A percentile compares a stretch with the other conserved stretches of the same genome.
These are phyloP conservation scores for Phialophora macrospora DNA, from an alignment of 2,329 filamentous ascomycete species.

Conservation along the genomic window DNA sequence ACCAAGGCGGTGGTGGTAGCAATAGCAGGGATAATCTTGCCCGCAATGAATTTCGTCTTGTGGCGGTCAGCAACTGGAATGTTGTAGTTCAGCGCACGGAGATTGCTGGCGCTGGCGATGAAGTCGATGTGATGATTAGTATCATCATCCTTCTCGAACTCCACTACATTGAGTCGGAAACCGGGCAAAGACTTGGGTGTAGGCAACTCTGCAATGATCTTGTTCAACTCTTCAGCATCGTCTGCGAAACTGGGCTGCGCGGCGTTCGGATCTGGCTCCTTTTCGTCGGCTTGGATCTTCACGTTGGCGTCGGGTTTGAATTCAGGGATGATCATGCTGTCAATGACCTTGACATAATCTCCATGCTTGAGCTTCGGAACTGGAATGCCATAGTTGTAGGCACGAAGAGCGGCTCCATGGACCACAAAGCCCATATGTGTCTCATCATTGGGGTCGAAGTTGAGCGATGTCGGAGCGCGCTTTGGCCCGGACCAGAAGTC, in stretches of 20 bases:
- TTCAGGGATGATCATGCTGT: constrained; percentile 93
- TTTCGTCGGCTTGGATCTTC: constrained; percentile 96
- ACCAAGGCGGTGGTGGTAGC: constrained; percentile 96
- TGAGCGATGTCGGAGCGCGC: constrained; percentile 88
- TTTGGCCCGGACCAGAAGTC: constrained; percentile 99
- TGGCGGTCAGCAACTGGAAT: constrained; percentile 90
- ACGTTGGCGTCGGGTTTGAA: constrained; percentile 88
- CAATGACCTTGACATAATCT: constrained; percentile 78
- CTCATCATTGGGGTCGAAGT: constrained; percentile 81
- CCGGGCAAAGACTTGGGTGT: constrained; percentile 79
- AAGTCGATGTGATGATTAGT: constrained; percentile 98
- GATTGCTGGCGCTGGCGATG: constrained; percentile 94
- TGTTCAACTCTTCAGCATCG: constrained; percentile 76
- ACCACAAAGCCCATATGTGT: constrained; percentile 89
- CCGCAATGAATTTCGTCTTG: constrained; percentile 99
- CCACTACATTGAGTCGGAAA: constrained; percentile 87
- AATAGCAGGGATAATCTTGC: constrained; percentile 98
- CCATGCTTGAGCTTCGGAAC: constrained; percentile 72
- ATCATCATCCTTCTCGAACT: constrained; percentile 99
- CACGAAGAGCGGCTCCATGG: constrained; percentile 87
- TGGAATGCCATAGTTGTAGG: constrained; percentile 97
- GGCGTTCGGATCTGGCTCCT: constrained; percentile 89
- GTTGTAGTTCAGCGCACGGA: constrained; percentile 97
- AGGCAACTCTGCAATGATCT: constrained; percentile 74
- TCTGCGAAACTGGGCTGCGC: constrained; percentile 61